phyloP scores from a whole-genome alignment of 257 asterid species.

The Solanum pennellii region DNA sequence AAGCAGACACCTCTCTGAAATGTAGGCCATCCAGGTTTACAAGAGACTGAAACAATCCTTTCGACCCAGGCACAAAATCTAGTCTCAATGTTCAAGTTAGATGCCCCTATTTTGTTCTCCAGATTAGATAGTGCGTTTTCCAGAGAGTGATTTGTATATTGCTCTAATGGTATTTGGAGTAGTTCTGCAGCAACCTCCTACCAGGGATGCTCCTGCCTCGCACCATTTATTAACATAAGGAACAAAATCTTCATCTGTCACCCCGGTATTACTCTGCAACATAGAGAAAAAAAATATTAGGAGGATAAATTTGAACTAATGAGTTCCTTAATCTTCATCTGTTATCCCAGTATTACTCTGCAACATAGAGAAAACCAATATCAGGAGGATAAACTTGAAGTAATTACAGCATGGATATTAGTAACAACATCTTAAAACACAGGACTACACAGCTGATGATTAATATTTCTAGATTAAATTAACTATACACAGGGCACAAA shows the following conservation, averaged over 20 bases:
- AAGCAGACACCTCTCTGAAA: not conserved
- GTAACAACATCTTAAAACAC: not conserved
- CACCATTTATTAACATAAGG: slow-evolving; percentile 71
- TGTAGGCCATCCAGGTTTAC: not conserved
- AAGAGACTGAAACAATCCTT: not conserved
- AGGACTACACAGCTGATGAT: not conserved
- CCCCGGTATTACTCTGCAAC: slow-evolving; percentile 71
- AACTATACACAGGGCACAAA: not conserved
- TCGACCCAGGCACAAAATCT: not conserved
- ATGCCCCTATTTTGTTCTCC: not conserved
- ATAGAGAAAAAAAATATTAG: not conserved
- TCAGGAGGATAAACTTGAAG: not conserved
- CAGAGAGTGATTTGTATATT: slow-evolving; percentile 35
- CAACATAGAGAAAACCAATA: slow-evolving; percentile 1
- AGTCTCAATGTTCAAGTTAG: not conserved
- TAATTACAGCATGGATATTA: not conserved
- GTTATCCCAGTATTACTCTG: slow-evolving; percentile 77
- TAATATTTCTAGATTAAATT: not conserved
- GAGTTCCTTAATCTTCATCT: slow-evolving; percentile 30
- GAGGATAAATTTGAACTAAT: not conserved
- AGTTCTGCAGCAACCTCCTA: slow-evolving; percentile 91
- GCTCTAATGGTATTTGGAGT: slow-evolving; percentile 66
- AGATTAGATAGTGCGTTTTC: not conserved
- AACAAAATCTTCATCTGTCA: slow-evolving; percentile 61
- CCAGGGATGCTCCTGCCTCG: slow-evolving; percentile 76